A percentile compares a stretch with the other conserved stretches of the same genome.
Conservation (phyloP, 768 basidiomycete genomes). For the Sarcodon aspratus region DNA sequence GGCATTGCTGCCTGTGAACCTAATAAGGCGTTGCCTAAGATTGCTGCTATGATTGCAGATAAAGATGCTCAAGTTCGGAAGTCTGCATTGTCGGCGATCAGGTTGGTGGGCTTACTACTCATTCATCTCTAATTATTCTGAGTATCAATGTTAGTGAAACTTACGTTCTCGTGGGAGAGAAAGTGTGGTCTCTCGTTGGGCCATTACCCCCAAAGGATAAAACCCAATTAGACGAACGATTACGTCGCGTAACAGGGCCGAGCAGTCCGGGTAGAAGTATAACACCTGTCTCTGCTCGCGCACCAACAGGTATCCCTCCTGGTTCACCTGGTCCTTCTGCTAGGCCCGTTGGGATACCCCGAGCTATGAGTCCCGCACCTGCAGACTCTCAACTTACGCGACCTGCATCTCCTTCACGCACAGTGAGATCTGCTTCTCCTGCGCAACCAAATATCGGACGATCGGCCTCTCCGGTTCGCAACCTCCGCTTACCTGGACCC, state of each 20-base stretch:
- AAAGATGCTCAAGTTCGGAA: conserved; percentile 85
- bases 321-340: conserved; percentile 34
- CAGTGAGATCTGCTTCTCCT: conserved; percentile 25
- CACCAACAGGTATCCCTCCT: conserved; percentile 35
- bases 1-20: conserved; percentile 79
- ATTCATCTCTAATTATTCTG: neutral
- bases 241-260: conserved; percentile 71
- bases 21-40: conserved; percentile 61
- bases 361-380: conserved; percentile 37
- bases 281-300: conserved; percentile 34
- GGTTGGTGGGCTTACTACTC: conserved; percentile 34
- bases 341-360: conserved; percentile 27
- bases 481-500: conserved; percentile 5
- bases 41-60: conserved; percentile 77
- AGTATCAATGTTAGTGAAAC: conserved; percentile 44
- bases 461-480: conserved; percentile 28
- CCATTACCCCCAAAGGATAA: conserved; percentile 75
- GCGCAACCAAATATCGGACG: conserved; percentile 25
- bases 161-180: conserved; percentile 76
- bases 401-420: conserved; percentile 28
- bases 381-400: conserved; percentile 29
- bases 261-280: conserved; percentile 30
- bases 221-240: conserved; percentile 82
- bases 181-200: conserved; percentile 73
- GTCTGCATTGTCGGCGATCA: conserved; percentile 71